Base-by-base conservation (phyloP, 441 rosid genomes). In the Arabidopsis lyrata region DNA sequence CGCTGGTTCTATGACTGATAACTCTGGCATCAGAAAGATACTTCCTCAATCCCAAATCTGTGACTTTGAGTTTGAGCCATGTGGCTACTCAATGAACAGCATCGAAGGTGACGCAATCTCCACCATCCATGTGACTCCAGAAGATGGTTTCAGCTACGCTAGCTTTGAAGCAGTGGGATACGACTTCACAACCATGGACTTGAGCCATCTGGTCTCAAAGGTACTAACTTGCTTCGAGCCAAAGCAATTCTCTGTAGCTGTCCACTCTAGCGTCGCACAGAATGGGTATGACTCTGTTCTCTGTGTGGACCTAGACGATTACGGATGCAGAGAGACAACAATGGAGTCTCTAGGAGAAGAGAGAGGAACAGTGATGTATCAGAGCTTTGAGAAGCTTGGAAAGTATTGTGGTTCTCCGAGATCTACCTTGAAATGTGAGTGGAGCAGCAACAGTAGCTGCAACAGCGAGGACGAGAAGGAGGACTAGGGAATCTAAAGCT, bases 111-210 rank as follows among this genome's bases (percentile, higher is more conserved):
- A 57, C 18, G 87, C 88, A 0, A 68, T 84, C 44, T 89, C 94
- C 10, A 89, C 94, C 0, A 83, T 89, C 58, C 94, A 89, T 53
- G 83, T 89, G 15, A 87, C 94, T 2, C 91, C 94, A 9, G 91
- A 89, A 62, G 94, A 82, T 8, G 90, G 90, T 22, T 89, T 89
- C 81, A 89, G 94, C 79, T 89, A 87, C 57, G 90, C 91, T n/a
- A 87, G 94, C 72, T 89, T 87, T 14, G 90, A 89, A 72, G 81
- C 91, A 0, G 77, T 81, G 55, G 91, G 91, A n/a, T 89, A 86
- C 61, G 83, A 89, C 45, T 66, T 82, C 10, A 73, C 65, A 10
- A 70, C 67, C n/a, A 66, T 74, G 83, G 78, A 82, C 50, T 69
- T 80, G 80, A 74, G 53, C 10, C 76, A 72, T 18, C 55, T 89